Percentiles rank a stretch among this genome's conserved stretches.
Conservation (phyloP, 2,329 filamentous ascomycete genomes). For the Pseudogymnoascus sp. region DNA sequence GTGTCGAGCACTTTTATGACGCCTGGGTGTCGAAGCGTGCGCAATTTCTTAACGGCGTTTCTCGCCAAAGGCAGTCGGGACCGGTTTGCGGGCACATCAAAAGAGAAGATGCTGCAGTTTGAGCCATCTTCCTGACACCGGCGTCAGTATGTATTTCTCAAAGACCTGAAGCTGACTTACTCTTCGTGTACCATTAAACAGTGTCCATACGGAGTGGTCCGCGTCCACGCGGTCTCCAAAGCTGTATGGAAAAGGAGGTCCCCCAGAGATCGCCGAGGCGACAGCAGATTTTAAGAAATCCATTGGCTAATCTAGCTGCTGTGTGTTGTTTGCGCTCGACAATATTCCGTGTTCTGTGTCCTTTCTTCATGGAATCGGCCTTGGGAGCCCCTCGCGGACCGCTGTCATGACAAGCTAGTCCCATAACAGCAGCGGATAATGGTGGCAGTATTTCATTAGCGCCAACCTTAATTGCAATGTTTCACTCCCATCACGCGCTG, state of each 20-base stretch:
- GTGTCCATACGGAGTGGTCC: slow-evolving; percentile 90
- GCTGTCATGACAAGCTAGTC: background rate
- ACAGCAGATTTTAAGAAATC: slow-evolving; percentile 98
- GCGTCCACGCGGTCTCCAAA: slow-evolving; percentile 91
- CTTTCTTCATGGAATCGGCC: slow-evolving; percentile 5
- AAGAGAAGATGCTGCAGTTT: slow-evolving; percentile 93
- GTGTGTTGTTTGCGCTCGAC: background rate
- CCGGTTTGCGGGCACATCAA: slow-evolving; percentile 77
- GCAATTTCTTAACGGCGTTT: slow-evolving; percentile 89
- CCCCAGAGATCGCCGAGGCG: slow-evolving; percentile 91
- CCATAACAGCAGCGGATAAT: slow-evolving; percentile 1
- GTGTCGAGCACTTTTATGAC: slow-evolving; percentile 92
- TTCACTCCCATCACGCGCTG: slow-evolving; percentile 1
- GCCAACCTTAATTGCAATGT: slow-evolving; percentile 7
- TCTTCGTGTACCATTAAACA: slow-evolving; percentile 88
- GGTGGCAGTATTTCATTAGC: slow-evolving; percentile 1
- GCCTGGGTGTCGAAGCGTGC: slow-evolving; percentile 87
- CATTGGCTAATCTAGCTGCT: slow-evolving; percentile 47
- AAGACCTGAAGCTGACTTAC: slow-evolving; percentile 36
- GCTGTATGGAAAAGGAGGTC: slow-evolving; percentile 83
- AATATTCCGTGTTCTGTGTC: slow-evolving; percentile 2
- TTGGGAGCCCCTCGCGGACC: background rate
- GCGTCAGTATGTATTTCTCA: slow-evolving; percentile 14
- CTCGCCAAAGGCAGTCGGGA: slow-evolving; percentile 76
- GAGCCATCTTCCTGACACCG: slow-evolving; percentile 74